These are phyloP conservation scores for Exophiala oligosperma DNA, from an alignment of 2,329 filamentous ascomycete species.

Conservation along the genomic window DNA sequence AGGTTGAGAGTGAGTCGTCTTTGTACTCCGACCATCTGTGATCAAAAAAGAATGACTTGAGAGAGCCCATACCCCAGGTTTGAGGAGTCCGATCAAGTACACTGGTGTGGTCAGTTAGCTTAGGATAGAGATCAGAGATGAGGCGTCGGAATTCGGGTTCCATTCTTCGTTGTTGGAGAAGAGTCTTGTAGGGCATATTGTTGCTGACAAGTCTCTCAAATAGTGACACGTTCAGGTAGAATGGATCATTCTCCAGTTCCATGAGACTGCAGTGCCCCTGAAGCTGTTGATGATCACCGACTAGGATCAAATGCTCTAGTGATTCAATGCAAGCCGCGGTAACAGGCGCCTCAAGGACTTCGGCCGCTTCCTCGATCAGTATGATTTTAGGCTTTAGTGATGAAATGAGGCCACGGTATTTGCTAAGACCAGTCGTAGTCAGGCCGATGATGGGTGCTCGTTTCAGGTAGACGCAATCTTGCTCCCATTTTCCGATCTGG, in stretches of 20 bases:
- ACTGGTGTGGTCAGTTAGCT: constrained; percentile 58
- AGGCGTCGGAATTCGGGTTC: constrained; percentile 65
- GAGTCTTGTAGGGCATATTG: constrained; percentile 60
- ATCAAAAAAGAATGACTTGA: constrained; percentile 62
- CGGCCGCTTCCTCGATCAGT: constrained; percentile 77
- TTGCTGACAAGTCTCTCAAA: constrained; percentile 77
- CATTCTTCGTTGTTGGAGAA: constrained; percentile 72
- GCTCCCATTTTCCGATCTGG: constrained; percentile 60
- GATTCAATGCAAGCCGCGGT: constrained; percentile 61
- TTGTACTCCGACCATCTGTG: constrained; percentile 66
- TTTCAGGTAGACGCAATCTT: constrained; percentile 61
- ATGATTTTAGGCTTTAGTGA: constrained; percentile 66
- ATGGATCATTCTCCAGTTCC: constrained; percentile 61
- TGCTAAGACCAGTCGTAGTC: constrained; percentile 79
- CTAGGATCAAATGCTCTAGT: constrained; percentile 64
- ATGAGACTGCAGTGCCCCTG: constrained; percentile 65
- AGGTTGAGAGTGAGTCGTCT: constrained; percentile 64
- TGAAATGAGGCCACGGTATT: constrained; percentile 71
- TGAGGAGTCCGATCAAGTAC: constrained; percentile 55
- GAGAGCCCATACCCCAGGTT: constrained; percentile 54
- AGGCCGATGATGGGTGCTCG: constrained; percentile 62
- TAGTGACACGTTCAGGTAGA: constrained; percentile 69
- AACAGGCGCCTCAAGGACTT: constrained; percentile 63
- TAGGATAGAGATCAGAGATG: constrained; percentile 61
- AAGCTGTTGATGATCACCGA: constrained; percentile 81